Conservation (phyloP, 179 eudicot species). For the Drosera spatulata region DNA sequence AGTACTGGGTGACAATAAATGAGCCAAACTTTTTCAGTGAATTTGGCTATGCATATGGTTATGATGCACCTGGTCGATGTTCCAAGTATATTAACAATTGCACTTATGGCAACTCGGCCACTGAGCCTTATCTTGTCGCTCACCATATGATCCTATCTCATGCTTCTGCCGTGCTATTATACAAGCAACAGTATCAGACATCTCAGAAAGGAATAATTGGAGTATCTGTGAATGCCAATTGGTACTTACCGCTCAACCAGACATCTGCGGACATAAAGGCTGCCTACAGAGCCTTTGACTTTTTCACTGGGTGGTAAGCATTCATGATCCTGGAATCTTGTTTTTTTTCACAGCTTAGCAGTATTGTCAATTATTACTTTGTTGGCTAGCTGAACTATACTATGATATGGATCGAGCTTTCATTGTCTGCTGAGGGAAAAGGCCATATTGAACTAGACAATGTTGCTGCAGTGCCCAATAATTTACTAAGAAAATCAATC, state of each 20-base stretch:
- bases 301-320: neutral
- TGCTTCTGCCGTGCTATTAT: conserved; percentile 1
- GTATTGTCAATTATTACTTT: no score
- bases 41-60: conserved; percentile 22
- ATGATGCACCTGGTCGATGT: conserved; percentile 36
- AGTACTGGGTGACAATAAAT: conserved; percentile 45
- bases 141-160: neutral
- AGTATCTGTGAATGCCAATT: neutral
- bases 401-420: no score
- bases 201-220: conserved; percentile 1
- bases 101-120: conserved; percentile 24
- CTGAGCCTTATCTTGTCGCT: conserved; percentile 21
- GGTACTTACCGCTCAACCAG: neutral
- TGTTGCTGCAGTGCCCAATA: no score
- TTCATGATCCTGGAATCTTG: no score
- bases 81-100: conserved; percentile 29
- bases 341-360: no score
- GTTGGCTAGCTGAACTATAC: no score
- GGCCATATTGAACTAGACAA: no score
- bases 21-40: conserved; percentile 20
- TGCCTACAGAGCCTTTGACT: conserved; percentile 2
- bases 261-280: neutral
- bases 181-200: conserved; percentile 2
- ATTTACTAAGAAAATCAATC: no score
- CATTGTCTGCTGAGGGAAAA: no score